Evolutionary conservation across 352 stramenopile genomes (phyloP).

Genomic region (Globisporangium parvum): DNA sequence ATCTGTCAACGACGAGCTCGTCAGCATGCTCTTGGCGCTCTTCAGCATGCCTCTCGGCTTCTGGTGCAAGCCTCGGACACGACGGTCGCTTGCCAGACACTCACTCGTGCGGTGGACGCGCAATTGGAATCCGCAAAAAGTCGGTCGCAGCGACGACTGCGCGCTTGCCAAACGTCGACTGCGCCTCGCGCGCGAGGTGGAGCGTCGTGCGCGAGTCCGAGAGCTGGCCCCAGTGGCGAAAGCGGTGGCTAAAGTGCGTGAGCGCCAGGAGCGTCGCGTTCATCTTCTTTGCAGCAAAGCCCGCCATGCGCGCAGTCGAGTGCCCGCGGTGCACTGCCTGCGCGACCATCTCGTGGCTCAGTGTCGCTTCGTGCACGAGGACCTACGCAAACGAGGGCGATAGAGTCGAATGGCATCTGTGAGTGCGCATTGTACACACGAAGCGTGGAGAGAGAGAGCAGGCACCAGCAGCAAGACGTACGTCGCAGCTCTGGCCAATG

Average conservation of each 20-base stretch:
- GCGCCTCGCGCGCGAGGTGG: conserved; percentile 61
- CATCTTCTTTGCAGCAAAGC: conserved; percentile 64
- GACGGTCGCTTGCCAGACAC: too few species aligned
- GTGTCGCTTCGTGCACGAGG: conserved; percentile 83
- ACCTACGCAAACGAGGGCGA: conserved; percentile 29
- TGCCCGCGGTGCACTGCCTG: conserved; percentile 69
- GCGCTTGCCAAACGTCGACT: conserved; percentile 53
- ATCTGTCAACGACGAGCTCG: too few species aligned
- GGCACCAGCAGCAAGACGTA: conserved; percentile 28
- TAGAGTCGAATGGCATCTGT: background rate
- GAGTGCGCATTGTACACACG: background rate
- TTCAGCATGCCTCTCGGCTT: too few species aligned
- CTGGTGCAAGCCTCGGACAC: too few species aligned
- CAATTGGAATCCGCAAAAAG: conserved; percentile 77
- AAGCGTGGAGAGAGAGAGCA: background rate
- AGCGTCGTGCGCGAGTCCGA: conserved; percentile 44
- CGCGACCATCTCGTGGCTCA: conserved; percentile 66
- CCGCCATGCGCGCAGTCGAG: conserved; percentile 74
- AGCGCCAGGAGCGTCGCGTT: conserved; percentile 73
- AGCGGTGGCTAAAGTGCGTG: conserved; percentile 86
- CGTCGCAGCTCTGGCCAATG: conserved; percentile 70
- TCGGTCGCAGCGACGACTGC: conserved; percentile 69
- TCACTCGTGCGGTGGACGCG: conserved; percentile 29
- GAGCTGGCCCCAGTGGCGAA: conserved; percentile 52
- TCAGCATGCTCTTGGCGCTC: too few species aligned